Conservation (phyloP, 1,284 basidiomycete species). For the Leucocoprinus gongylophorus region DNA sequence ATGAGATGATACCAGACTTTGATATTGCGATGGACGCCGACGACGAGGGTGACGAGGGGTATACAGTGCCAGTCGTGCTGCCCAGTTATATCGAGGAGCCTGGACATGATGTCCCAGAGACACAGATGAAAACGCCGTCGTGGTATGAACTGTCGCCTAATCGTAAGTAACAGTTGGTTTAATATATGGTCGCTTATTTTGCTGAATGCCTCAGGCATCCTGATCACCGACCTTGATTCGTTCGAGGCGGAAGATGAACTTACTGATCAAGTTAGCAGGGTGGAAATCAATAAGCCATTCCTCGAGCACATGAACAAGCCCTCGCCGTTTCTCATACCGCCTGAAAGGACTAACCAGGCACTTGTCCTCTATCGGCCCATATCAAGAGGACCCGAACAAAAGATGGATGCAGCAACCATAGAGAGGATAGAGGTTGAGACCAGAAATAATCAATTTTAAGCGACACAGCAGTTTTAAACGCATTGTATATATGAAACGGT, state of each 20-base stretch:
- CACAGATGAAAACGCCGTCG: conserved; percentile 52
- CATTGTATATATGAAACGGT: conserved; percentile 15
- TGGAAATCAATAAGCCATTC: conserved; percentile 40
- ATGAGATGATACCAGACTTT: neutral
- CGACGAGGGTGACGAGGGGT: conserved; percentile 3
- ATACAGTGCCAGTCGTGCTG: conserved; percentile 17
- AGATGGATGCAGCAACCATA: conserved; percentile 4
- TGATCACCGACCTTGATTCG: conserved; percentile 55
- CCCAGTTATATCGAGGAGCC: conserved; percentile 45
- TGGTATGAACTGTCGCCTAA: conserved; percentile 69
- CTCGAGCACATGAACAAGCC: conserved; percentile 36
- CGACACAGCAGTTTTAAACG: conserved; percentile 4
- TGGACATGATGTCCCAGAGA: conserved; percentile 40
- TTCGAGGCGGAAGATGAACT: conserved; percentile 37
- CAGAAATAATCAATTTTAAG: neutral
- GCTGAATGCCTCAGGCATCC: conserved; percentile 37
- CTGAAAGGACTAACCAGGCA: conserved; percentile 35
- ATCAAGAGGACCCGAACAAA: conserved; percentile 16
- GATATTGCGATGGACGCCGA: conserved; percentile 1
- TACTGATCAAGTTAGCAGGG: conserved; percentile 14
- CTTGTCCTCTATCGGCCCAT: conserved; percentile 53
- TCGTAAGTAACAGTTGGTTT: conserved; percentile 38
- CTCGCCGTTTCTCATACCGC: conserved; percentile 15
- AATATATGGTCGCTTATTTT: neutral
- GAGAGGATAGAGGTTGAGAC: conserved; percentile 7